Evolutionary conservation across 1,284 basidiomycete genomes (phyloP).

Genomic region (Megacollybia platyphylla): DNA sequence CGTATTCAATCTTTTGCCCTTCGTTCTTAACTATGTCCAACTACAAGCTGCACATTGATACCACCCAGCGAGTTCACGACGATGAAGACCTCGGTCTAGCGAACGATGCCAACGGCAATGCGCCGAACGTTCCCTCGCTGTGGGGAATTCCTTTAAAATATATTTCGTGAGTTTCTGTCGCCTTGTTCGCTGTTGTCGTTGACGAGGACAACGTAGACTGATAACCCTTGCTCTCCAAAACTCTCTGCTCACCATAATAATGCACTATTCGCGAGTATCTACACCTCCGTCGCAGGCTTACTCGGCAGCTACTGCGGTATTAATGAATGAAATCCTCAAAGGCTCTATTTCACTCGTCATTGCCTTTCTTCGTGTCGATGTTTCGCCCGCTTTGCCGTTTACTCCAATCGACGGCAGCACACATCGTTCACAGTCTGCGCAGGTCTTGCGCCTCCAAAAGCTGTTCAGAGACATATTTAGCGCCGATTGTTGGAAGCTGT

Average conservation of each 20-base stretch:
- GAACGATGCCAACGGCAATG: conserved; percentile 14
- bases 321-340: conserved; percentile 89
- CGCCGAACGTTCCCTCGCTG: conserved; percentile 35
- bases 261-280: conserved; percentile 89
- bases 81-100: conserved; percentile 34
- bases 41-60: conserved; percentile 13
- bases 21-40: conserved; percentile 9
- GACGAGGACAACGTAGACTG: conserved; percentile 35
- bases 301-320: conserved; percentile 84
- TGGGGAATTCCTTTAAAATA: conserved; percentile 70
- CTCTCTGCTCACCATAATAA: conserved; percentile 78
- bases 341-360: conserved; percentile 67
- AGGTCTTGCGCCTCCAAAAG: conserved; percentile 43
- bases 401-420: conserved; percentile 3
- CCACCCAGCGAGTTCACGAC: conserved; percentile 20
- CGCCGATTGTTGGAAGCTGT: conserved; percentile 90
- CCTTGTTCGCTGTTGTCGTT: neutral
- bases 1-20: conserved; percentile 7
- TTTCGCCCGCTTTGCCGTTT: conserved; percentile 14
- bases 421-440: conserved; percentile 32
- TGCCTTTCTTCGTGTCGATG: conserved; percentile 29
- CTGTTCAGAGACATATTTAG: conserved; percentile 45
- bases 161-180: conserved; percentile 49
- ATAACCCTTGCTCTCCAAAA: conserved; percentile 92
- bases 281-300: conserved; percentile 68